Evolutionary conservation across 768 basidiomycete species (phyloP).

Genomic region (Myochromella boudieri): DNA sequence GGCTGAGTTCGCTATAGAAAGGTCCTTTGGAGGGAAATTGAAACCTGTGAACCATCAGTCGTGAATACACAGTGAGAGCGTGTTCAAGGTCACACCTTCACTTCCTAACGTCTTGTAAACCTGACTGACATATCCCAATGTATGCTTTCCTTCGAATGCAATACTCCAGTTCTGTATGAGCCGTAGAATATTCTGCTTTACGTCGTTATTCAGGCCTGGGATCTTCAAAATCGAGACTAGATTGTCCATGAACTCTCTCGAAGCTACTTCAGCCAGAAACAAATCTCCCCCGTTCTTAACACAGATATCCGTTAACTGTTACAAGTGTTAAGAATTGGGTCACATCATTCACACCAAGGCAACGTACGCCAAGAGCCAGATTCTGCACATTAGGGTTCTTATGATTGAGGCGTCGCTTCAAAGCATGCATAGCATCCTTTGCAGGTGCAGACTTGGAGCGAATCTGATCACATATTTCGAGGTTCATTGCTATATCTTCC

Average conservation of each 20-base stretch:
- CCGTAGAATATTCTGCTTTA: constrained; percentile 76
- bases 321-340: constrained; percentile 7
- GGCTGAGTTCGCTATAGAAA: constrained; percentile 64
- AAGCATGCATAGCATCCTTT: constrained; percentile 82
- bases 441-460: constrained; percentile 85
- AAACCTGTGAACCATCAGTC: constrained; percentile 48
- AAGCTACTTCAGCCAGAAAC: constrained; percentile 81
- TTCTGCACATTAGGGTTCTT: constrained; percentile 97
- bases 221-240: constrained; percentile 86
- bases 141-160: constrained; percentile 81
- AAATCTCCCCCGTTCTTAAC: constrained; percentile 97
- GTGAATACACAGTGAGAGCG: background rate
- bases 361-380: constrained; percentile 77
- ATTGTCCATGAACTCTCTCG: constrained; percentile 93
- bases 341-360: background rate
- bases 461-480: constrained; percentile 97
- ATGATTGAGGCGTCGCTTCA: constrained; percentile 86
- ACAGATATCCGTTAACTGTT: constrained; percentile 85
- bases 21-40: constrained; percentile 81
- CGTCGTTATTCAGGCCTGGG: constrained; percentile 73
- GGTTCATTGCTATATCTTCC: constrained; percentile 90
- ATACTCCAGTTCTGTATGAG: constrained; percentile 93
- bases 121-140: constrained; percentile 72
- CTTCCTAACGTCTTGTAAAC: constrained; percentile 73
- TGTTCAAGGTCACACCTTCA: constrained; percentile 61